phyloP scores from a whole-genome alignment of 139 green algal genomes.

The Chlamydomonas sp. region DNA sequence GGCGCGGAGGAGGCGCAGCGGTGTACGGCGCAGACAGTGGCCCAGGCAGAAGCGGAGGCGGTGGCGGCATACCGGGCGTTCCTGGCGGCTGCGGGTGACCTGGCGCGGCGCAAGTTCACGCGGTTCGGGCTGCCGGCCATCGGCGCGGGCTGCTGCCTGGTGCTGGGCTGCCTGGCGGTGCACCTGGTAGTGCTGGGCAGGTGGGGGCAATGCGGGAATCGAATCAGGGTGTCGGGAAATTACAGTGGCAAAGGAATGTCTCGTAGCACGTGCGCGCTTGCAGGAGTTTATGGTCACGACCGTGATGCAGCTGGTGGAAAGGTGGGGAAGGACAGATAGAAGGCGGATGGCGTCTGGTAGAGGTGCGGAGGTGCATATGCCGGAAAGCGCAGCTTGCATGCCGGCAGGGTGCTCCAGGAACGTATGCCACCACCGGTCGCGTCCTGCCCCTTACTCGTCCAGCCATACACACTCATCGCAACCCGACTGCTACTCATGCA shows the following conservation, averaged over 20 bases:
- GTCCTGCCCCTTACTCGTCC: background rate
- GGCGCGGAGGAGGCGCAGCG: conserved; percentile 8
- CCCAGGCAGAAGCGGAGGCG: background rate
- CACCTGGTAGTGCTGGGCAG: conserved; percentile 36
- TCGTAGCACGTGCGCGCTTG: no score
- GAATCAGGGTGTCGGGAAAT: background rate
- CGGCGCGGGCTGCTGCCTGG: conserved; percentile 57
- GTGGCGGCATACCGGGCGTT: conserved; percentile 39
- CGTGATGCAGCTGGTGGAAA: background rate
- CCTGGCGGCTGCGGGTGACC: conserved; percentile 55
- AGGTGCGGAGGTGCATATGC: no score
- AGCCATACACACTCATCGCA: background rate
- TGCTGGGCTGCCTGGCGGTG: conserved; percentile 47
- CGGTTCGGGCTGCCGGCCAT: conserved; percentile 73
- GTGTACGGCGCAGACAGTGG: background rate
- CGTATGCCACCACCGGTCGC: no score
- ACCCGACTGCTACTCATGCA: background rate
- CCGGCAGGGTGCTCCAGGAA: no score
- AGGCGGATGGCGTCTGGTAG: no score
- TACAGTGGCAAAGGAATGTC: no score
- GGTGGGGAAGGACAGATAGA: background rate
- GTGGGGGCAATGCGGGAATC: background rate
- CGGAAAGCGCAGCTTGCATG: no score
- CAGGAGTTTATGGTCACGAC: no score
- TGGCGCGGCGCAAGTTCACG: conserved; percentile 81